Evolutionary conservation across 495 filamentous ascomycete genomes (phyloP).

Genomic region (Xylaria acuta): DNA sequence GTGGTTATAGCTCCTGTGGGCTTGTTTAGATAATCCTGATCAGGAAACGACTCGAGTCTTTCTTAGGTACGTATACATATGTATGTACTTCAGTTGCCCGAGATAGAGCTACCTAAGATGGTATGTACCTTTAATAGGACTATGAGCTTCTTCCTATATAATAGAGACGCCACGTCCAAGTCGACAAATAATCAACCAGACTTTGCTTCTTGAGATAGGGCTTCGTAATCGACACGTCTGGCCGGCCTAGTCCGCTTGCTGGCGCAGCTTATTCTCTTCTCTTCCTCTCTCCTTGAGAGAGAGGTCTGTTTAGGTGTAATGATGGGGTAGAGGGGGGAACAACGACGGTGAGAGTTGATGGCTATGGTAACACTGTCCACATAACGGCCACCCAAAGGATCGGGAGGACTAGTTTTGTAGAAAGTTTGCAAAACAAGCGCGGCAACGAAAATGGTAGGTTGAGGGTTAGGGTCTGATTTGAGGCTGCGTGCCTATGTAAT

Average conservation of each 20-base stretch:
- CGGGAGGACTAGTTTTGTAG: conserved; percentile 23
- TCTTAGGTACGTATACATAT: background rate
- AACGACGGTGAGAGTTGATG: conserved; percentile 31
- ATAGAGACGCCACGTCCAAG: background rate
- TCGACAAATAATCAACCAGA: background rate
- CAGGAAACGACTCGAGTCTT: background rate
- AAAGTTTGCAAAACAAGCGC: conserved; percentile 30
- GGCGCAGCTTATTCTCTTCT: conserved; percentile 23
- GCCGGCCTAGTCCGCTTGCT: conserved; percentile 5
- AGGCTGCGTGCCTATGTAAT: conserved; percentile 17
- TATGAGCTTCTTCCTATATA: conserved; percentile 1
- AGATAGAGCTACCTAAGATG: background rate
- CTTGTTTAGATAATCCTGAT: conserved; percentile 10
- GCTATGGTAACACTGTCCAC: conserved; percentile 31
- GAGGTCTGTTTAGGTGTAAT: background rate
- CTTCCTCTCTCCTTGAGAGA: conserved; percentile 32
- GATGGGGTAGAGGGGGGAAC: background rate
- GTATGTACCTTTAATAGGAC: background rate
- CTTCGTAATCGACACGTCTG: background rate
- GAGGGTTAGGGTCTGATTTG: conserved; percentile 25
- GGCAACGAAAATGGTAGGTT: conserved; percentile 33
- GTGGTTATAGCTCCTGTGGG: background rate
- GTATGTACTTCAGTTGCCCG: background rate
- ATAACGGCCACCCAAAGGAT: conserved; percentile 32
- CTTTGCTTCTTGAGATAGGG: background rate